Percentiles rank a stretch among this genome's conserved stretches.
Evolutionary conservation across 192 early-diverging fungal genomes (phyloP).

Genomic region (Dissophora globulifera): DNA sequence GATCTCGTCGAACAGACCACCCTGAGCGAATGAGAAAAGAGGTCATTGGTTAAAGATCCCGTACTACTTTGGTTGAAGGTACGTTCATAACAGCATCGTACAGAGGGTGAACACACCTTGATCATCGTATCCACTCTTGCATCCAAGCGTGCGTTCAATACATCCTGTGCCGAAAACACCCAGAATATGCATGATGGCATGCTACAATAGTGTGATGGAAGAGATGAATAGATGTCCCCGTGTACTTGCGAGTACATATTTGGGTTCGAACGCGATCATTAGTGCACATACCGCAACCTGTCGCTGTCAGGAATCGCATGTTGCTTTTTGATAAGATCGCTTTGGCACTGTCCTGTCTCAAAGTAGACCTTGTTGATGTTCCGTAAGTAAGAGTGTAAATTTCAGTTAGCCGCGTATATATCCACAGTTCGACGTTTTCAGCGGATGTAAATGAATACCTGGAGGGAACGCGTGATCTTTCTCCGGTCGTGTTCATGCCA

Average conservation of each 20-base stretch:
- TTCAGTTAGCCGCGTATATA: too few species aligned
- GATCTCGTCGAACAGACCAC: constrained; percentile 67
- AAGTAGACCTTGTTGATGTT: too few species aligned
- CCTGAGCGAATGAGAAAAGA: constrained; percentile 33
- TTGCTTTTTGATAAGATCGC: constrained; percentile 78
- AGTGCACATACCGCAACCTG: constrained; percentile 27
- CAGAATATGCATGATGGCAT: constrained; percentile 86
- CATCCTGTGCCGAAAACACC: constrained; percentile 78
- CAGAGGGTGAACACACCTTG: constrained; percentile 60
- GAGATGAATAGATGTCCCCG: too few species aligned
- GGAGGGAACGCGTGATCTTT: constrained; percentile 86
- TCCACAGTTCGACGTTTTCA: too few species aligned
- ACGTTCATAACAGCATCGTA: too few species aligned
- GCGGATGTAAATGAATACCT: constrained; percentile 71
- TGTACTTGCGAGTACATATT: too few species aligned
- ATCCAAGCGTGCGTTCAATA: constrained; percentile 83
- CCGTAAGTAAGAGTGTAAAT: too few species aligned
- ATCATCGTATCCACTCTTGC: constrained; percentile 91
- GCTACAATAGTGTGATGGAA: too few species aligned
- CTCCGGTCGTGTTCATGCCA: constrained; percentile 93
- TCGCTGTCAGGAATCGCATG: constrained; percentile 58
- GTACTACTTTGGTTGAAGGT: background rate
- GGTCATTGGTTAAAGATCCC: background rate
- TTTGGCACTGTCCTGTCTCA: constrained; percentile 78
- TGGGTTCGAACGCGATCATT: too few species aligned